Percentiles rank a stretch among this genome's conserved stretches.
Conservation (phyloP, 2,329 filamentous ascomycete species). For the Aspergillus tanneri region DNA sequence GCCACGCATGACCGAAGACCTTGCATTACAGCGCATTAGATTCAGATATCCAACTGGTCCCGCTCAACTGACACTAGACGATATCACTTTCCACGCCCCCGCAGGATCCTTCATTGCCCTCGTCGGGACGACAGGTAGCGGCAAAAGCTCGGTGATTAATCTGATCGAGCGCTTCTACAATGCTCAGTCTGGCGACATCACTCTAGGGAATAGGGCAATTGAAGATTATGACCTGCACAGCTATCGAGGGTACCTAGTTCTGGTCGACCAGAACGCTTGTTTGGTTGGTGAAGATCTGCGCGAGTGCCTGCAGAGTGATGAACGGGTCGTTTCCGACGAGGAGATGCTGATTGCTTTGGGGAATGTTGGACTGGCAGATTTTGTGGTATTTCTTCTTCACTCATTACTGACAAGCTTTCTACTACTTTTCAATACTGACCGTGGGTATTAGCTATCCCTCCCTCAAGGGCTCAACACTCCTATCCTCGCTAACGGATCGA, state of each 20-base stretch:
- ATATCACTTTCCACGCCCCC: slow-evolving; percentile 4
- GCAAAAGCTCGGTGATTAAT: slow-evolving; percentile 66
- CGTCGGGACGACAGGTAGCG: slow-evolving; percentile 56
- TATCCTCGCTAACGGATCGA: slow-evolving; percentile 6
- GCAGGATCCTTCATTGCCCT: slow-evolving; percentile 52
- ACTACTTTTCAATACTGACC: background rate
- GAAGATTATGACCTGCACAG: slow-evolving; percentile 1
- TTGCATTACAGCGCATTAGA: slow-evolving; percentile 1
- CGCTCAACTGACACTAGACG: background rate
- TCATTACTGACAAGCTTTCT: too few relatives aligned
- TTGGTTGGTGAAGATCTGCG: slow-evolving; percentile 47
- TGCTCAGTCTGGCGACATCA: slow-evolving; percentile 27
- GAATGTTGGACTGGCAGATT: slow-evolving; percentile 7
- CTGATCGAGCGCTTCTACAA: slow-evolving; percentile 67
- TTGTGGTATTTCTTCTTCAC: slow-evolving; percentile 7
- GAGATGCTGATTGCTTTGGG: slow-evolving; percentile 20
- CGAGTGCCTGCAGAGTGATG: slow-evolving; percentile 14
- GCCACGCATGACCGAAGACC: background rate
- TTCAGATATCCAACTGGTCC: slow-evolving; percentile 10
- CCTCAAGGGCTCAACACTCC: slow-evolving; percentile 6
- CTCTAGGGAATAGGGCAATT: slow-evolving; percentile 2
- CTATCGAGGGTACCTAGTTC: slow-evolving; percentile 9
- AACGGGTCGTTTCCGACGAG: slow-evolving; percentile 24
- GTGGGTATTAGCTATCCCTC: slow-evolving; percentile 4
- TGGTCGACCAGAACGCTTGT: slow-evolving; percentile 59